Conservation (phyloP, 2,329 filamentous ascomycete genomes). For the Fusarium mangiferae region DNA sequence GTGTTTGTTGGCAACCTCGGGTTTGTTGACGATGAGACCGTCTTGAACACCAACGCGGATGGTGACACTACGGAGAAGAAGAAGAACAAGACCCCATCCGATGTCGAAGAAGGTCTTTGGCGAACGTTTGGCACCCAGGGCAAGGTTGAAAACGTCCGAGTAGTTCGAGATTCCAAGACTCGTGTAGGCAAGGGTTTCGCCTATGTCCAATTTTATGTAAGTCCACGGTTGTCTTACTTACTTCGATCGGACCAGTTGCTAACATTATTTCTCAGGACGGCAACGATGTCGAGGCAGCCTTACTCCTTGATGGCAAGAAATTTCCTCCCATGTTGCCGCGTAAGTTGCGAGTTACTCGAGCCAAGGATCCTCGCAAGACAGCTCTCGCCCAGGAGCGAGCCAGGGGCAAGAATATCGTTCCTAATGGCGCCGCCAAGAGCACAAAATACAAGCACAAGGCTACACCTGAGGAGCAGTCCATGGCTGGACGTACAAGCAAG, state of each 20-base stretch:
- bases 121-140: constrained; percentile 78
- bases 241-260: not conserved
- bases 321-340: constrained; percentile 95
- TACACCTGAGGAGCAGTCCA: constrained; percentile 75
- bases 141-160: constrained; percentile 90
- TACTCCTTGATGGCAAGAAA: constrained; percentile 89
- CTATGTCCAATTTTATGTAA: constrained; percentile 91
- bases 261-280: constrained; percentile 65
- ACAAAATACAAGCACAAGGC: constrained; percentile 75
- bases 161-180: constrained; percentile 88
- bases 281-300: constrained; percentile 89
- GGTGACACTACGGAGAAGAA: constrained; percentile 77
- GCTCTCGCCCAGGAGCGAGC: constrained; percentile 55
- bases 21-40: constrained; percentile 92
- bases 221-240: constrained; percentile 35
- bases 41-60: constrained; percentile 71
- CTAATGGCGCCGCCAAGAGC: constrained; percentile 53
- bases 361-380: constrained; percentile 77
- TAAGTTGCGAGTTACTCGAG: constrained; percentile 84
- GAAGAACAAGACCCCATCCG: constrained; percentile 78
- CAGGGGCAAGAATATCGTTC: constrained; percentile 47
- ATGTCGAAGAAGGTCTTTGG: constrained; percentile 95
- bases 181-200: constrained; percentile 96
- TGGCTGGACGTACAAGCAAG: constrained; percentile 77
- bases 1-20: constrained; percentile 97